Percentiles rank a stretch among this genome's conserved stretches.
These are phyloP conservation scores for Aspergillus terreus DNA, from an alignment of 2,329 filamentous ascomycete genomes.

Conservation along the genomic window DNA sequence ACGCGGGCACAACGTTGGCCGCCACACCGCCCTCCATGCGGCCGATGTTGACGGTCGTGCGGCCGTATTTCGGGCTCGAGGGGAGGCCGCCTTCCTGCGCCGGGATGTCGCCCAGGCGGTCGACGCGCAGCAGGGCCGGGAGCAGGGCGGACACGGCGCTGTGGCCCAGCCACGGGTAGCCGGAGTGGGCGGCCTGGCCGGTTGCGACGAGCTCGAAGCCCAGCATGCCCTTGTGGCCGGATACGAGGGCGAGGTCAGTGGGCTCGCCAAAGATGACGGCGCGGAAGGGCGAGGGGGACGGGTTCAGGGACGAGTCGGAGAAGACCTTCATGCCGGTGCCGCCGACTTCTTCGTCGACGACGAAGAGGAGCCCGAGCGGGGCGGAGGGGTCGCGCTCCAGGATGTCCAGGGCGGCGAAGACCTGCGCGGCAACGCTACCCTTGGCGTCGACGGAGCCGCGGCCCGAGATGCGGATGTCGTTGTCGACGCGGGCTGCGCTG, in stretches of 20 bases:
- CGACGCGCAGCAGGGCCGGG: constrained; percentile 63
- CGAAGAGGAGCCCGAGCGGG: constrained; percentile 53
- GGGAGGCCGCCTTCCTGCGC: constrained; percentile 59
- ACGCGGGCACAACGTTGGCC: constrained; percentile 78
- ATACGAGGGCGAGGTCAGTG: constrained; percentile 80
- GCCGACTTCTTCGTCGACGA: constrained; percentile 76
- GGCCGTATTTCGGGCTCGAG: constrained; percentile 71
- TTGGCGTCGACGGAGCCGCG: constrained; percentile 47
- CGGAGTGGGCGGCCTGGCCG: constrained; percentile 80
- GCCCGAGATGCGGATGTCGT: constrained; percentile 38
- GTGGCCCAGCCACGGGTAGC: constrained; percentile 85
- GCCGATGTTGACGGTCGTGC: constrained; percentile 87
- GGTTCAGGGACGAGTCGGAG: constrained; percentile 46
- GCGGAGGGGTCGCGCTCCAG: constrained; percentile 36
- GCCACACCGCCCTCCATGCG: constrained; percentile 76
- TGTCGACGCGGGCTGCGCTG: constrained; percentile 42
- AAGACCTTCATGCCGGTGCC: constrained; percentile 74
- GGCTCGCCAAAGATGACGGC: constrained; percentile 90
- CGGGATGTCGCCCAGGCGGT: constrained; percentile 53
- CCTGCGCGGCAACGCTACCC: constrained; percentile 43
- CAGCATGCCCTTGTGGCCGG: constrained; percentile 85
- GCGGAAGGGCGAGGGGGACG: constrained; percentile 49
- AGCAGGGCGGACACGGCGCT: constrained; percentile 81
- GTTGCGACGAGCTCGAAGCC: constrained; percentile 63
- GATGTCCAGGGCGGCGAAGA: constrained; percentile 45